Conservation (phyloP, 768 basidiomycete genomes). For the Ramaria sp. region DNA sequence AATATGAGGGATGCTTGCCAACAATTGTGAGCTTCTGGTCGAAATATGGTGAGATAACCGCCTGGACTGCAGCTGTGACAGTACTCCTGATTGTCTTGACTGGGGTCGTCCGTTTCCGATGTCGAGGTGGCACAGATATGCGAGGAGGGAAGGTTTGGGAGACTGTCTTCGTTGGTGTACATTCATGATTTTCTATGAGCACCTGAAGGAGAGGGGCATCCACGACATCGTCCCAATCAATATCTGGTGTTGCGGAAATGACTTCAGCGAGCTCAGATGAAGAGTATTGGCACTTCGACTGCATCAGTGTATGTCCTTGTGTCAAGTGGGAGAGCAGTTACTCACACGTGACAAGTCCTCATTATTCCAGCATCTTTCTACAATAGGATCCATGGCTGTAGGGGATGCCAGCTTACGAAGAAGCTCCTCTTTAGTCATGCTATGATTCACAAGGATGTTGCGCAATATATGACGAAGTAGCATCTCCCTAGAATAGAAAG, state of each 20-base stretch:
- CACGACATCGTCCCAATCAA: neutral
- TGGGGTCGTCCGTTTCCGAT: neutral
- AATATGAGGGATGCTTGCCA: neutral
- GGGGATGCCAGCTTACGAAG: conserved; percentile 18
- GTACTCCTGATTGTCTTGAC: neutral
- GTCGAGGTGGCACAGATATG: neutral
- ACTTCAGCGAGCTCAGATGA: neutral
- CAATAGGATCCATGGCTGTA: conserved; percentile 23
- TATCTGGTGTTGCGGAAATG: neutral
- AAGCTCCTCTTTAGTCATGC: neutral
- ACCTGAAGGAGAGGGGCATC: neutral
- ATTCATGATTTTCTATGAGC: neutral
- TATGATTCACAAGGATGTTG: conserved; percentile 8
- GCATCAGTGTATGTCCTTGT: neutral
- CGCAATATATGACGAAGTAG: conserved; percentile 40
- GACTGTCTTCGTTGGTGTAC: neutral
- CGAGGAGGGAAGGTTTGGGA: neutral
- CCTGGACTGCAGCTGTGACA: neutral
- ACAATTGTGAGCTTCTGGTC: neutral
- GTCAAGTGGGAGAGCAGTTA: neutral
- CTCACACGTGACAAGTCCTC: neutral
- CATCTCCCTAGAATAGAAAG: conserved; percentile 42
- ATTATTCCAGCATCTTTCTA: conserved; percentile 24
- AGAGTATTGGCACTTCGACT: neutral
- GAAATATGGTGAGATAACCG: neutral